Evolutionary conservation across 2,329 filamentous ascomycete genomes (phyloP).

Genomic region (Arthrobotrys conoides): DNA sequence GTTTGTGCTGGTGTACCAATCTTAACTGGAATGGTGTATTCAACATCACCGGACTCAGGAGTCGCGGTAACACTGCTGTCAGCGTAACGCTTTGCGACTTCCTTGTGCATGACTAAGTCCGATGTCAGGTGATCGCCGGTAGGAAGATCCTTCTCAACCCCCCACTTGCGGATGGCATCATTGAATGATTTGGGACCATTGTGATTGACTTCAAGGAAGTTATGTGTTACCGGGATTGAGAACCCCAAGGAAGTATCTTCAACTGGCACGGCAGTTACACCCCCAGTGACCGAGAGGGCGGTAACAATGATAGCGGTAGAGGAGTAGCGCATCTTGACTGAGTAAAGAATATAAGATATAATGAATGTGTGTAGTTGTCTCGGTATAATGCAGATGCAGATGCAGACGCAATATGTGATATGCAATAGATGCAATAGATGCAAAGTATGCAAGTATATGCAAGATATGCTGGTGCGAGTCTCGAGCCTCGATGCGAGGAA

Average conservation of each 20-base stretch:
- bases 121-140: constrained; percentile 3
- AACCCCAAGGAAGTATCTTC: constrained; percentile 10
- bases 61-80: constrained; percentile 25
- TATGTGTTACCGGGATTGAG: constrained; percentile 31
- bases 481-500: constrained; percentile 1
- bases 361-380: constrained; percentile 12
- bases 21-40: constrained; percentile 68
- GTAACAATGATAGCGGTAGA: constrained; percentile 7
- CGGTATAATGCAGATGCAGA: constrained; percentile 22
- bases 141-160: constrained; percentile 40
- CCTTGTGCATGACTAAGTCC: constrained; percentile 30
- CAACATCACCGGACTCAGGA: constrained; percentile 17
- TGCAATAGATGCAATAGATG: constrained; percentile 11
- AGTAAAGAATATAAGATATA: constrained; percentile 5
- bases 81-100: constrained; percentile 24
- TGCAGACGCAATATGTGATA: neutral
- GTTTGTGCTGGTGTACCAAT: constrained; percentile 78
- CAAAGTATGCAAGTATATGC: constrained; percentile 17
- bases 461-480: neutral
- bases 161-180: constrained; percentile 40
- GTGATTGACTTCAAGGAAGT: constrained; percentile 16
- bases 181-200: constrained; percentile 39
- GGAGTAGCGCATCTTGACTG: constrained; percentile 32
- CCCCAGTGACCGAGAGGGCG: neutral
- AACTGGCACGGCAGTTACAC: constrained; percentile 6